Evolutionary conservation across 441 rosid genomes (phyloP), one percentile per base, ranked within the genome.

Genomic region (Mallotus japonicus): DNA sequence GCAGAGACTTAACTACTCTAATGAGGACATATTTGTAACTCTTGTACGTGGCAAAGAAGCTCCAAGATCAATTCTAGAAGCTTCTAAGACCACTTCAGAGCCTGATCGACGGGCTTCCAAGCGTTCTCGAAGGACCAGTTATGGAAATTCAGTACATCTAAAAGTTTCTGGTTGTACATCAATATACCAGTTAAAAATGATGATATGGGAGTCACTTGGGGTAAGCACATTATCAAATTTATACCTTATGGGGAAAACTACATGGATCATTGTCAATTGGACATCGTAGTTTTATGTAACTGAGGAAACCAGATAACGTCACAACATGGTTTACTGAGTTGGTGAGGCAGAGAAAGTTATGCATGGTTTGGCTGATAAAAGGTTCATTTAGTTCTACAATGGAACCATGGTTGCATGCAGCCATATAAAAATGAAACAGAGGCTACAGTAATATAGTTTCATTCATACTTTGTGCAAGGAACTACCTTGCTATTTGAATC

Each of bases 141-240:
- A 83, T 79, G 99, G 97, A 77, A 90, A 82, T 83, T 79, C 85
- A 24, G 87, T 90, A 64, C 89, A 86, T 81, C 79, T 95, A 55
- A 90, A 85, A 82, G 99, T 95, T 76, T 95, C 99, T 69, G 97
- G 97, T 12, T 85, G 94, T 56, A 95, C 94, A 61, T 85, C 98
- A 32, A 76, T 95, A 68, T 95, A 95, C 86, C 98, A 92, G 74
- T 81, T 95, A 69, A 95, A 95, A 83, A 93, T 95, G 99, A 92
- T 95, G 99, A 95, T 93, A 80, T 93, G 99, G 97, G 98, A 93
- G 82, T 88, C 95, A 62, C 95, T 95, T 70, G 99, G 99, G 96
- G 99, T 93, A 90, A 69, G 92, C 77, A 65, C 46, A 16, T 53
- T 51, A 65, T 12, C 20, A 1, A 53, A 32, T 42, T 2, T 13